phyloP scores from a whole-genome alignment of 78 protist species.

The Anaeramoeba ignava region DNA sequence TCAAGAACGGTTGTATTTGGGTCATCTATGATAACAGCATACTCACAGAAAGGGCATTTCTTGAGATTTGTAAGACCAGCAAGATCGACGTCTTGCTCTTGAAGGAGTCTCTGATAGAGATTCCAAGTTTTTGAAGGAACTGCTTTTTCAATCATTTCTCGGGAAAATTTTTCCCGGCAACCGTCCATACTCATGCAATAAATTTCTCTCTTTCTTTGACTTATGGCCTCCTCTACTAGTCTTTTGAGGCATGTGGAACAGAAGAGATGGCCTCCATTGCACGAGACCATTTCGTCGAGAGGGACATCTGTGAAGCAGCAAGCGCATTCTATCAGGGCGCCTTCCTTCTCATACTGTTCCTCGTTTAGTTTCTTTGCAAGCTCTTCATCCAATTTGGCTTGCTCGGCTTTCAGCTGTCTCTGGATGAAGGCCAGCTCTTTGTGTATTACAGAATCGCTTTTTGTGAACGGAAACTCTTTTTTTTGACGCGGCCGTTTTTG shows the following conservation, averaged over 20 bases:
- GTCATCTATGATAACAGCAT: too few relatives aligned
- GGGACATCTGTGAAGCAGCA: not conserved
- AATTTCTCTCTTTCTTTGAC: not conserved
- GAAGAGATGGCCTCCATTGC: conserved; percentile 1
- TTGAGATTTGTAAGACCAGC: not conserved
- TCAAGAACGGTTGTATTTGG: not conserved
- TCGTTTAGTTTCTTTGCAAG: not conserved
- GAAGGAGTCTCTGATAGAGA: not conserved
- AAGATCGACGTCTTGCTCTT: not conserved
- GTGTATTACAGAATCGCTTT: too few relatives aligned
- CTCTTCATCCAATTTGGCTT: too few relatives aligned
- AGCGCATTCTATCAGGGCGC: conserved; percentile 6
- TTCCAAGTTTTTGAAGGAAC: not conserved
- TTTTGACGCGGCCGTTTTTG: too few relatives aligned
- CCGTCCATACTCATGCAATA: not conserved
- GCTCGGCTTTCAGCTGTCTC: too few relatives aligned
- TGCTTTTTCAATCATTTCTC: not conserved
- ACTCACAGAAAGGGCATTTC: too few relatives aligned
- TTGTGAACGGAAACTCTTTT: too few relatives aligned
- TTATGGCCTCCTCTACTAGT: not conserved
- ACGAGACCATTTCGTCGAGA: not conserved
- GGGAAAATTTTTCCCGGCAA: not conserved
- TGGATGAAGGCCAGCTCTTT: too few relatives aligned
- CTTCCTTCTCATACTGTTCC: conserved; percentile 3
- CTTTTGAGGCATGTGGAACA: not conserved